Evolutionary conservation across 305 asterid genomes (phyloP).

Genomic region (Plantago coronopus): DNA sequence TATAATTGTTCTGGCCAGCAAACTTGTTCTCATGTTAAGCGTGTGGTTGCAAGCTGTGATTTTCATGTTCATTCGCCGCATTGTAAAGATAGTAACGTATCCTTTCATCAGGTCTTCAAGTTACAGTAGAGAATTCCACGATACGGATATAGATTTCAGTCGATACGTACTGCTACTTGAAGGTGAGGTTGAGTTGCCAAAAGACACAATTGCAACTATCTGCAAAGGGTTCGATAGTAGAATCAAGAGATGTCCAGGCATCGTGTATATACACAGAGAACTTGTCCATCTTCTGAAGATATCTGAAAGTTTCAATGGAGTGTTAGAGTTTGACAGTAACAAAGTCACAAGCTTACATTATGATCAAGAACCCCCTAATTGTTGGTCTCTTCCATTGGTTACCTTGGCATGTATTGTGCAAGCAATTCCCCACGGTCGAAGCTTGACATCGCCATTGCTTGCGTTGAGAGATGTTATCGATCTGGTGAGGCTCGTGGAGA

Average conservation of each 20-base stretch:
- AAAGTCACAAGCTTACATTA: neutral
- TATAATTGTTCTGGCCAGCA: constrained; percentile 10
- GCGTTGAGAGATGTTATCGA: neutral
- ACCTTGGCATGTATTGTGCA: constrained; percentile 4
- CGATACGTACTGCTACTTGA: constrained; percentile 27
- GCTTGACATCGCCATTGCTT: neutral
- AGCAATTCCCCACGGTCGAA: constrained; percentile 4
- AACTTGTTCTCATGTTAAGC: constrained; percentile 1
- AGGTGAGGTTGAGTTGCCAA: constrained; percentile 16
- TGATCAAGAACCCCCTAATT: constrained; percentile 16
- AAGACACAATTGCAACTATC: constrained; percentile 1
- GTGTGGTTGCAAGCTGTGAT: neutral
- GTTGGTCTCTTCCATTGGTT: constrained; percentile 21
- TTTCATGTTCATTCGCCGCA: neutral
- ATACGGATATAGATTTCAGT: constrained; percentile 24
- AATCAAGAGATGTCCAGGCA: neutral
- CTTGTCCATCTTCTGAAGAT: constrained; percentile 7
- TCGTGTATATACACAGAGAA: neutral
- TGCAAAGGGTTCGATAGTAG: neutral
- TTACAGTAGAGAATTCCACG: neutral
- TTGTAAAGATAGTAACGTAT: neutral
- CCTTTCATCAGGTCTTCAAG: neutral
- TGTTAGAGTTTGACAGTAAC: neutral
- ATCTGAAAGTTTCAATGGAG: neutral
- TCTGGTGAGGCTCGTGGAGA: neutral